A percentile compares a stretch with the other conserved stretches of the same genome.
These are phyloP conservation scores for Colletotrichum sp. DNA, from an alignment of 2,329 filamentous ascomycete genomes.

Conservation along the genomic window DNA sequence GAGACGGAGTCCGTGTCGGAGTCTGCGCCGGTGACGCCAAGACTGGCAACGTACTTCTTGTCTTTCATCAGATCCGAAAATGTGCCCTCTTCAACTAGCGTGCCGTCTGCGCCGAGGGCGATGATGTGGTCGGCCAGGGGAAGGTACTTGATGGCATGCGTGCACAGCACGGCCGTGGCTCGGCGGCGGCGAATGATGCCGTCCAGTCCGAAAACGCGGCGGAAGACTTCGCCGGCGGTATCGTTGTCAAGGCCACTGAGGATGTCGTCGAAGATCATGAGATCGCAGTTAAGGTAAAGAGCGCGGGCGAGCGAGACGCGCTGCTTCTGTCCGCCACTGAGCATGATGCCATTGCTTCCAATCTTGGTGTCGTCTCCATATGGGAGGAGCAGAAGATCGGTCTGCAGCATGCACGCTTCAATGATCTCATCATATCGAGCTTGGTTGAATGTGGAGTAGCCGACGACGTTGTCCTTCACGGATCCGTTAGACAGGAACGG, in stretches of 20 bases:
- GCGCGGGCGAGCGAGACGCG: slow-evolving; percentile 30
- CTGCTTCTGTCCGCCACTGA: slow-evolving; percentile 39
- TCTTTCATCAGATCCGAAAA: slow-evolving; percentile 37
- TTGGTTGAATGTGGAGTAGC: slow-evolving; percentile 23
- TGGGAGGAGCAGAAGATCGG: slow-evolving; percentile 28
- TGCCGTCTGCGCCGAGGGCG: slow-evolving; percentile 45
- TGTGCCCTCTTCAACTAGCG: slow-evolving; percentile 44
- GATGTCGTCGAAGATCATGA: slow-evolving; percentile 38
- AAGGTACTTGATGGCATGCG: slow-evolving; percentile 35
- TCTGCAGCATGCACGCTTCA: slow-evolving; percentile 20
- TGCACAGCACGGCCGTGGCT: slow-evolving; percentile 25
- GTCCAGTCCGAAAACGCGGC: slow-evolving; percentile 32
- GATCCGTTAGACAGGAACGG: slow-evolving; percentile 28
- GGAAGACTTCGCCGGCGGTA: slow-evolving; percentile 40
- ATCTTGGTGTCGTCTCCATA: slow-evolving; percentile 34
- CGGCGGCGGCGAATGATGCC: slow-evolving; percentile 26
- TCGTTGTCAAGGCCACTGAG: slow-evolving; percentile 36
- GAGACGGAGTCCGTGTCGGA: slow-evolving; percentile 16
- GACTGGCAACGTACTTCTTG: slow-evolving; percentile 34
- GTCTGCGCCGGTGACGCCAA: slow-evolving; percentile 28
- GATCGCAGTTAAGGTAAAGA: slow-evolving; percentile 23
- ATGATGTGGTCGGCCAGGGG: slow-evolving; percentile 51
- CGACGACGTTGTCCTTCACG: slow-evolving; percentile 29
- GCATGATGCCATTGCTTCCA: slow-evolving; percentile 35
- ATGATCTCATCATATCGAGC: slow-evolving; percentile 25